Evolutionary conservation across 257 asterid species (phyloP), one percentile per base, ranked within the genome.

Genomic region (Salvia splendens): DNA sequence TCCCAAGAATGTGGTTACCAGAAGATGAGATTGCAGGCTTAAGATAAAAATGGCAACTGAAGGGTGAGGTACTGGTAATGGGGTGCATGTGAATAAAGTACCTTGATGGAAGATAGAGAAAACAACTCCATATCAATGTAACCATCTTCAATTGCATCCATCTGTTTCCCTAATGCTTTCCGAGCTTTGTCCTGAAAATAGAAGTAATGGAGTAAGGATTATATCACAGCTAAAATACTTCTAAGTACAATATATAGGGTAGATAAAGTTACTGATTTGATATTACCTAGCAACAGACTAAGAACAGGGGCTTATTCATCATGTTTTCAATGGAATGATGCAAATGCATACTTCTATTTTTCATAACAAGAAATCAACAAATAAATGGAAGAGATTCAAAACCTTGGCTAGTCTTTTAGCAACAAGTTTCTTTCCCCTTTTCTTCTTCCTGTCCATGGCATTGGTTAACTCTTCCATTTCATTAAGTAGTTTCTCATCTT

Each of bases 341-440:
- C 28, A 58, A 24, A 56, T 20, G 4, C 12, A 33, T 17, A 53
- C 7, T 33, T 17, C 3, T 52, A 9, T 30, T 58, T 9, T 47
- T 14, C 56, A 17, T 11, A 24, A 15, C 15, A n/a, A 53, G 36
- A 55, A 59, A 46, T 30, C 2, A 61, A 14, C 24, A 60, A 54
- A n/a, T 61, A 20, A 3, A 58, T 50, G 15, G 42, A 50, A 58
- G 20, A 72, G 54, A 28, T 35, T 5, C 12, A 57, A 43, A 16
- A 93, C 99, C 99, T 94, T 94, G 40, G 91, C 83, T 28, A 69
- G 91, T 72, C 92, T 82, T 86, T 87, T 89, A 67, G 89, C 83
- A 5, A 77, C 51, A 74, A 85, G 62, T 72, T 83, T 94, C 83
- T 88, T 94, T 15, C 81, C 80, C 57, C 81, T 77, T 73, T 84